Base-by-base conservation (phyloP, 257 asterid species). In the Cynanchum wilfordii region DNA sequence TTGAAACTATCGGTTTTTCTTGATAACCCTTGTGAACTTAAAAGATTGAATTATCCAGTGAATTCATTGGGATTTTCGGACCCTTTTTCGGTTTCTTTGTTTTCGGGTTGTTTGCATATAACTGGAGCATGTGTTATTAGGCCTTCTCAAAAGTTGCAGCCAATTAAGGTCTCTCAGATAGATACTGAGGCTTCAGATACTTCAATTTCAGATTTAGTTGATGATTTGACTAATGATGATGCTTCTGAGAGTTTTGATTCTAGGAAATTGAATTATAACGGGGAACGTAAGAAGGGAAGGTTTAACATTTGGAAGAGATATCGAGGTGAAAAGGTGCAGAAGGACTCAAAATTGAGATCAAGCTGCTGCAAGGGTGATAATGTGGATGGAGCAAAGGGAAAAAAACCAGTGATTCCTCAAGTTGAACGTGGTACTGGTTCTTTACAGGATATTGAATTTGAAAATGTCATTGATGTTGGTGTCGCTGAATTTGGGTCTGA, bases 231-330 rank as follows among this genome's bases (percentile, higher is more conserved):
- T 16, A 73, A 65, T 72, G 82, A 71, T 79, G 84, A 77, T 74
- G 82, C 73, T 75, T 79, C 80, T 68, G 81, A 79, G 67, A 54
- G 71, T 79, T 79, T 83, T 62, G 81, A 64, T 44, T 30, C 72
- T 13, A 85, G 72, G 71, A 79, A 80, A 30, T 72, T 65, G 64
- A 44, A 74, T 62, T 63, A 77, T 69, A 50, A 42, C 68, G 78
- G 80, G 67, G 80, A 58, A 69, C 54, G 56, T 49, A 73, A 10
- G 73, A 78, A 77, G 58, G 78, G 81, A 68, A 80, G 79, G 77
- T 66, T 73, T 44, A 79, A 83, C 73, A 70, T 84, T 75, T 89
- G 89, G 95, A 92, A 74, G 75, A 86, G 79, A 78, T 80, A 76
- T 64, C 36, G 82, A 52, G 81, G 85, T 64, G 76, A 84, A 69